A percentile compares a stretch with the other conserved stretches of the same genome.
These are phyloP conservation scores for Euphorbia celastroides DNA, from an alignment of 441 rosid genomes.

Conservation along the genomic window DNA sequence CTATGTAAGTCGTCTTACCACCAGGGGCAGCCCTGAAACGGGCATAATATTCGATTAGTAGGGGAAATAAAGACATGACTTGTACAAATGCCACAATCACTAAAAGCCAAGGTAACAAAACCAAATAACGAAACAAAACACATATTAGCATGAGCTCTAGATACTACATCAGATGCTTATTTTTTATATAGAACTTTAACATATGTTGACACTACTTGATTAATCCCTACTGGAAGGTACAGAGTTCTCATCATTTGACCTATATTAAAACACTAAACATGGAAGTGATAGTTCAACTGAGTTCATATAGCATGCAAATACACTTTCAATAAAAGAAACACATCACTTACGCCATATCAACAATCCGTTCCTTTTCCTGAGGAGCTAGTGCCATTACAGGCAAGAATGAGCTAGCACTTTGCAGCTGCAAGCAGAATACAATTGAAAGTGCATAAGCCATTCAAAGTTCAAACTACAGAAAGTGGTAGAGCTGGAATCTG, in stretches of 20 bases:
- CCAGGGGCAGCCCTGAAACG: slow-evolving; percentile 94
- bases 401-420: slow-evolving; percentile 94
- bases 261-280: too few relatives aligned
- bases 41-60: slow-evolving; percentile 8
- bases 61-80: neutral
- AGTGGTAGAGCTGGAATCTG: neutral
- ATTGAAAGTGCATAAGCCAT: slow-evolving; percentile 3
- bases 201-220: too few relatives aligned
- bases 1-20: slow-evolving; percentile 91
- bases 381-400: slow-evolving; percentile 99
- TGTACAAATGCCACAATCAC: neutral
- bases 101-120: neutral
- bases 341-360: slow-evolving; percentile 87
- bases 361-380: slow-evolving; percentile 78
- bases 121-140: neutral
- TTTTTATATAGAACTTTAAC: too few relatives aligned
- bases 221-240: too few relatives aligned
- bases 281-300: too few relatives aligned
- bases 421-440: slow-evolving; percentile 45
- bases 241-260: too few relatives aligned
- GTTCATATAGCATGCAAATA: too few relatives aligned
- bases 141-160: neutral
- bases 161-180: neutral
- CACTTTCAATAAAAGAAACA: too few relatives aligned
- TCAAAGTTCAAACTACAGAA: neutral